Evolutionary conservation across 352 stramenopile species (phyloP), one percentile per base, ranked within the genome.

Genomic region (Phytopythium vexans): DNA sequence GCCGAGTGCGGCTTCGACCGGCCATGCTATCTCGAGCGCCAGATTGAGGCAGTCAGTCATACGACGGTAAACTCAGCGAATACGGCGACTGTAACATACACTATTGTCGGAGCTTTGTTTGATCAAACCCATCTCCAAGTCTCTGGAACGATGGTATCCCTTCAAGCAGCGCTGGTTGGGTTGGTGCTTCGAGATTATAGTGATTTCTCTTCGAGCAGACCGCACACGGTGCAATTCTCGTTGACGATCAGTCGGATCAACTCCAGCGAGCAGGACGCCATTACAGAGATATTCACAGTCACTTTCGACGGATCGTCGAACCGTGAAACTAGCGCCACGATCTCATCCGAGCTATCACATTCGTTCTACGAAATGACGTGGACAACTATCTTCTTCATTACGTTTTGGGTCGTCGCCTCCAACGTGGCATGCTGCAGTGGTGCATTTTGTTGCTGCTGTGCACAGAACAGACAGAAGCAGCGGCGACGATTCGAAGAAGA

Each of bases 391-490:
- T 16, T 7, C 10, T 54, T 54, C n/a, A 14, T 53, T 16, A 52
- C 52, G 3, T 42, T 70, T 8, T 75, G 68, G 39, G 38, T 87
- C 9, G 53, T 87, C n/a, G 16, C 89, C 12, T 69, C 77, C 7
- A 88, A 77, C 60, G 42, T 64, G 1, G 74, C 70, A 8, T 90
- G 75, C 21, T 73, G 72, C 11, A 75, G 62, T 1, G 53, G 62
- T 32, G 63, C 60, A 11, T 88, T 76, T 53, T 89, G 78, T 15
- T 92, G 80, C 15, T 87, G 78, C 41, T 82, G 67, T 31, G 61
- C 59, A 42, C 64, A 74, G 14, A 62, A 64, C 5, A 62, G 75
- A 15, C 63, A 68, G 37, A 62, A 74, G n/a, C 68, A 66, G 14
- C 59, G 76, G 9, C 45, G 52, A 9, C 49, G 68, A 3, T 76